Conservation (phyloP, 2,329 filamentous ascomycete genomes). For the Cadophora gregata region DNA sequence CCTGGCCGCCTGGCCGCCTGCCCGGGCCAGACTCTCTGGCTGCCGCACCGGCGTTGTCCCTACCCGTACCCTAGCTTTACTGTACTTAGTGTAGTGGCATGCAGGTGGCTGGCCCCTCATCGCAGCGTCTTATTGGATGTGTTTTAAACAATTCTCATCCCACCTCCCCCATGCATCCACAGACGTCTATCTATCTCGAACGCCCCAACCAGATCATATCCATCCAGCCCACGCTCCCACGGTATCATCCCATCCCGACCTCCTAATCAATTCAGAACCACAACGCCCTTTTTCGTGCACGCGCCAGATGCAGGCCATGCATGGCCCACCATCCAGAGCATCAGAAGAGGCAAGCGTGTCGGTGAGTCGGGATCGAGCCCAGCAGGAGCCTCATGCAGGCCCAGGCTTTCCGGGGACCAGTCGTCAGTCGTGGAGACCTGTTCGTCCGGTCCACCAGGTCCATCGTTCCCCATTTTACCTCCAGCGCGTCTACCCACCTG, state of each 20-base stretch:
- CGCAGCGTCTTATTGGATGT: neutral
- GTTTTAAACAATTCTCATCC: conserved; percentile 2
- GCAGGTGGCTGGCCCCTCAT: conserved; percentile 1
- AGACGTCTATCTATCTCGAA: neutral
- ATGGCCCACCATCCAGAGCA: neutral
- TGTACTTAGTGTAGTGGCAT: neutral
- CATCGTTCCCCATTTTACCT: neutral
- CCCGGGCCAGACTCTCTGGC: no score
- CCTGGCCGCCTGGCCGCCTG: neutral
- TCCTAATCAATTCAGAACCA: neutral
- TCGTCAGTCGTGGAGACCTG: neutral
- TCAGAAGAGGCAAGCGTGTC: conserved; percentile 4
- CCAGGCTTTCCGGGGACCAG: neutral
- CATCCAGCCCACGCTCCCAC: no score
- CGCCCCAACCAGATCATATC: neutral
- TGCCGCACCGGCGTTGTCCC: neutral
- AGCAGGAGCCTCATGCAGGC: conserved; percentile 6
- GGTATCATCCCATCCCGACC: neutral
- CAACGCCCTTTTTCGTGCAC: conserved; percentile 7
- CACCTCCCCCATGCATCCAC: neutral
- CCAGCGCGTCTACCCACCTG: conserved; percentile 1
- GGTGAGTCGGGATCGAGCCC: neutral
- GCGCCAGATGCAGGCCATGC: conserved; percentile 10
- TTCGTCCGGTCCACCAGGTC: no score
- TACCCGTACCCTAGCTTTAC: neutral